These are phyloP conservation scores for Trichoderma koningii DNA, from an alignment of 2,329 filamentous ascomycete species.

Conservation along the genomic window DNA sequence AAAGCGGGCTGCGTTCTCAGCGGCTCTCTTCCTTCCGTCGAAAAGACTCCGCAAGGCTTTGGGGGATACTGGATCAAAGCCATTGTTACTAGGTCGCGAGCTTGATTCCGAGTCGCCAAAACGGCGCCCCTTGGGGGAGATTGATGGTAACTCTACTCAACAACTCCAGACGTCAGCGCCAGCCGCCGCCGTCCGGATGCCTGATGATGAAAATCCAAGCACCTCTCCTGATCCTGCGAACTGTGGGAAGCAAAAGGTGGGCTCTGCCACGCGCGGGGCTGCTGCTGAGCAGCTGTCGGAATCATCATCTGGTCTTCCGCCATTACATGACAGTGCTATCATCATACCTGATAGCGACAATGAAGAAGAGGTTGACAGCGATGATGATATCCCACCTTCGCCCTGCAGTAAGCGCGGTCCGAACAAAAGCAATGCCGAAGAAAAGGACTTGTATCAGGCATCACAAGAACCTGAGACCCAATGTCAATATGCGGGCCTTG, in stretches of 20 bases:
- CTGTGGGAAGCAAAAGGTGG: neutral
- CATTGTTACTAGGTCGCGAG: neutral
- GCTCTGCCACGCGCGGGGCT: too few species aligned
- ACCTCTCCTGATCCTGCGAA: neutral
- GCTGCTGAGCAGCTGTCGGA: neutral
- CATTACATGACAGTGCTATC: constrained; percentile 11
- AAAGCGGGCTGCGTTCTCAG: constrained; percentile 12
- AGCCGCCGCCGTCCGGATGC: neutral
- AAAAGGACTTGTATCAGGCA: neutral
- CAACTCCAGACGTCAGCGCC: neutral
- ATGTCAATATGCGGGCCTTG: constrained; percentile 40
- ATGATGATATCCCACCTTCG: neutral
- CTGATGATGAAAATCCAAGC: neutral
- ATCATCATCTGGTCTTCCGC: neutral
- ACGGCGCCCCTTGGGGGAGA: constrained; percentile 32
- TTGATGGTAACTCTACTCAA: constrained; percentile 33
- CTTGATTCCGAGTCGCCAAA: neutral
- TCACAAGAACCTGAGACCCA: neutral
- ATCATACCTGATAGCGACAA: constrained; percentile 21
- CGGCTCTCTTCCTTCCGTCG: constrained; percentile 10
- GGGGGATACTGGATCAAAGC: neutral
- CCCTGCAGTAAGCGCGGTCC: neutral
- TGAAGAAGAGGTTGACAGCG: neutral
- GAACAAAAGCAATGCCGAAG: neutral
- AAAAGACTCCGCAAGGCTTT: constrained; percentile 31